Conservation (phyloP, 768 basidiomycete genomes). For the Plicaturopsis crispa region DNA sequence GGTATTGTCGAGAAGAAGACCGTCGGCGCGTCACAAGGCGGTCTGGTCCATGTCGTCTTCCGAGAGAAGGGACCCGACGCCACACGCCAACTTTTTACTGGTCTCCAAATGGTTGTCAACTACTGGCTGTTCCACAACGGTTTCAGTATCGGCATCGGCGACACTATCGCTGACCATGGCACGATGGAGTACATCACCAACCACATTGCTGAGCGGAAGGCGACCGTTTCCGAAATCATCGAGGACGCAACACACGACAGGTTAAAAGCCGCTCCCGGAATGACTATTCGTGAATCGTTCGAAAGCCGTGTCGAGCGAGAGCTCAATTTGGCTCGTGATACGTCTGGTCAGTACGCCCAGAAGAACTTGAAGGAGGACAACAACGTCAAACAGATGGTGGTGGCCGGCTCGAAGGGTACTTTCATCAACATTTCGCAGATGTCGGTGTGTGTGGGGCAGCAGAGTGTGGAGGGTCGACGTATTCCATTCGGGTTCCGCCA, state of each 20-base stretch:
- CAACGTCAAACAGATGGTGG: constrained; percentile 99
- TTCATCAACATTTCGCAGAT: constrained; percentile 99
- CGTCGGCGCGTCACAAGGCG: constrained; percentile 93
- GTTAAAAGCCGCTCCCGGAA: constrained; percentile 88
- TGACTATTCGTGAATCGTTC: constrained; percentile 99
- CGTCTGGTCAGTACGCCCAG: constrained; percentile 94
- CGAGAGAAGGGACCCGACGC: constrained; percentile 95
- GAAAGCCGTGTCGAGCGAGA: constrained; percentile 88
- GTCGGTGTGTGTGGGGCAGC: constrained; percentile 99
- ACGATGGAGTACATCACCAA: constrained; percentile 86
- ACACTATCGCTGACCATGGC: constrained; percentile 87
- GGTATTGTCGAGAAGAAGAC: constrained; percentile 98
- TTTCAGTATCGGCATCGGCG: constrained; percentile 98
- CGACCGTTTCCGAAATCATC: constrained; percentile 71
- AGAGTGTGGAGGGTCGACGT: constrained; percentile 95
- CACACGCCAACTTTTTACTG: constrained; percentile 85
- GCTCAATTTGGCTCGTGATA: constrained; percentile 92
- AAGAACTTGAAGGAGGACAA: constrained; percentile 97
- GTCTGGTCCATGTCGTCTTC: constrained; percentile 93
- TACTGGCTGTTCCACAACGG: constrained; percentile 99
- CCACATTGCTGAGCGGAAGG: constrained; percentile 77
- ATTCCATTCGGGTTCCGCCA: constrained; percentile 98
- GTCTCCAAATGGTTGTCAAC: constrained; percentile 92
- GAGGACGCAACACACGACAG: constrained; percentile 79
- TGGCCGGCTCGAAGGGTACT: constrained; percentile 96